Base-by-base conservation (phyloP, 352 stramenopile genomes). In the Phytopythium aichiense region DNA sequence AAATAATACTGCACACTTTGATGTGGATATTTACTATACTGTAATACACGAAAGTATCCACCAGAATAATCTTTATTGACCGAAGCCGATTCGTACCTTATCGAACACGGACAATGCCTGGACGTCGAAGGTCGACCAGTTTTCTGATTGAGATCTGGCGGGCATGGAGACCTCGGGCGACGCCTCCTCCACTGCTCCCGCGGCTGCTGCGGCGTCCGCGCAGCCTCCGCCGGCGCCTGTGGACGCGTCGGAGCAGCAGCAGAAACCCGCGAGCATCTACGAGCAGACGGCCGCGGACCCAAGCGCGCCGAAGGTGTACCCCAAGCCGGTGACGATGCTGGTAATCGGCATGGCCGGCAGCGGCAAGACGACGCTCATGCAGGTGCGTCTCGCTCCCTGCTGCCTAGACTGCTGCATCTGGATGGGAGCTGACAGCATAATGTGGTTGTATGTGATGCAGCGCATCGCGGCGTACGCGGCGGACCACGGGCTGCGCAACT, bases 331-430 rank as follows among this genome's bases (percentile, higher is more conserved):
- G 65, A 90, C 83, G 6, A 76, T 94, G 53, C 68, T 92, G 16
- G 80, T 99, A 8, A 97, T 99, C 38, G 97, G 97, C 45, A 99
- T 99, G 97, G 97, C 97, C 25, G 96, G 97, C 20, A 97, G 83
- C 53, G 96, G 97, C 51, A 99, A 99, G 74, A 98, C 94, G 22
- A 99, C 95, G 22, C 77, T 99, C 16, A 93, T 99, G 86, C 87
- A 97, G 76, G 74, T 81, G 42, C 31, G 37, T 18, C n/a, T 37
- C 8, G 56, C 20, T 38, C 23, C 23, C 15, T 23, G 7, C 22
- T 15, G 16, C 25, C 8, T 30, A 4, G 18, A 18, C 25, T 56
- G 35, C 38, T 12, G 7, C 11, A 2, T 8, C 11, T 8, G 33
- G 33, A 38, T 5, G 33, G 11, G 7, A 38, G 33, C 33, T 38